These are phyloP conservation scores for Diutina pseudorugosa DNA, from an alignment of 1,139 yeast genomes.

Conservation along the genomic window DNA sequence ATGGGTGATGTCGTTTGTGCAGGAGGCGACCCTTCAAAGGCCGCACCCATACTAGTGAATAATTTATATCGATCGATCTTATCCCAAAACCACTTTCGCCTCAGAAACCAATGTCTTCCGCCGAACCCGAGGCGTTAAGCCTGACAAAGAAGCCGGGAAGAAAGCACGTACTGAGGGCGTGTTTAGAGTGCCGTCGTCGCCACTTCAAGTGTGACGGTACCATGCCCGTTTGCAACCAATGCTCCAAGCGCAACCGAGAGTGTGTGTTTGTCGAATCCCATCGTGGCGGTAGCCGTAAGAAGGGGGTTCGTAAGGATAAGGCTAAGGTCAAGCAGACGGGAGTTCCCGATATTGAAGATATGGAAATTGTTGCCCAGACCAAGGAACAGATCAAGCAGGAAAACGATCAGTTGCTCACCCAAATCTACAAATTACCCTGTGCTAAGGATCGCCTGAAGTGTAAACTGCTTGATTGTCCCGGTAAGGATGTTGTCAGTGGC, in stretches of 20 bases:
- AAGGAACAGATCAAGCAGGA: neutral
- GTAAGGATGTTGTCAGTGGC: neutral
- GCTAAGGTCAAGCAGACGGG: neutral
- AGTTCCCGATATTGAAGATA: conserved; percentile 10
- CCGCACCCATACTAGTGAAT: neutral
- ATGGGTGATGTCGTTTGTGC: neutral
- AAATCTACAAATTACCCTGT: neutral
- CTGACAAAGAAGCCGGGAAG: neutral
- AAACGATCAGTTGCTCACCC: neutral
- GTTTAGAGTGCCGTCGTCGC: conserved; percentile 35
- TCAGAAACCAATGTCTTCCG: neutral
- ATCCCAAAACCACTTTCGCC: neutral
- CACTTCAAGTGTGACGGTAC: conserved; percentile 38
- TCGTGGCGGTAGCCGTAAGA: conserved; percentile 39
- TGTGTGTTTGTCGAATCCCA: conserved; percentile 37
- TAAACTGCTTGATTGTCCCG: neutral
- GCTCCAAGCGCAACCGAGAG: conserved; percentile 17
- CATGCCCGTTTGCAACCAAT: conserved; percentile 31
- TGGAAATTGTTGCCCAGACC: neutral
- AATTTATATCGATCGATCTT: neutral
- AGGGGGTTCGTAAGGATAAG: conserved; percentile 20
- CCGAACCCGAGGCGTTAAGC: neutral
- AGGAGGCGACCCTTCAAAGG: neutral
- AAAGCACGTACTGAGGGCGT: conserved; percentile 22
- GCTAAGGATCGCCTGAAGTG: neutral